These are phyloP conservation scores for Macrotyloma uniflorum DNA, from an alignment of 306 rosid species.

Conservation along the genomic window DNA sequence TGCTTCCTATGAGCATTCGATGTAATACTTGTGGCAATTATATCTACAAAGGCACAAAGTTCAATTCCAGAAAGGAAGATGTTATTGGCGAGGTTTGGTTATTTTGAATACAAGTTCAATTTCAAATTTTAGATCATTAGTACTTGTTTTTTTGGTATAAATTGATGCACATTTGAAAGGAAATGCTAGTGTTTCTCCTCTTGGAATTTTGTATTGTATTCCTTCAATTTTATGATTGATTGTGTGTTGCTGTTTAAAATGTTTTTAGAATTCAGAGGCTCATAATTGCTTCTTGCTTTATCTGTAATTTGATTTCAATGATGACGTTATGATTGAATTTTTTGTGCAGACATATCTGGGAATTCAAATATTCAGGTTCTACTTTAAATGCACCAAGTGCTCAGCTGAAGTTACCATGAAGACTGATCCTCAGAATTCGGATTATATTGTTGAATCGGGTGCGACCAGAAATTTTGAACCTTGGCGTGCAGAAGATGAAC, in stretches of 20 bases:
- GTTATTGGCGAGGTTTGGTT: constrained; percentile 50
- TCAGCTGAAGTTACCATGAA: constrained; percentile 87
- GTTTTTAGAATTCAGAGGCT: background rate
- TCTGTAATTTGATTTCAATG: constrained; percentile 27
- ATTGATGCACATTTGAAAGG: constrained; percentile 12
- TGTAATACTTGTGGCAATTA: constrained; percentile 80
- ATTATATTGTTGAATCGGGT: constrained; percentile 85
- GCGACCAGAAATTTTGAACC: constrained; percentile 64
- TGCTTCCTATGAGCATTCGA: constrained; percentile 98
- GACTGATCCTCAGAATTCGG: constrained; percentile 92
- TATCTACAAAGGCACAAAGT: constrained; percentile 57
- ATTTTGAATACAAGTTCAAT: background rate
- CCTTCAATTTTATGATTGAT: constrained; percentile 3
- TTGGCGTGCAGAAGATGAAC: constrained; percentile 91
- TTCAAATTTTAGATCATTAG: background rate
- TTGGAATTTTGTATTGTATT: constrained; percentile 19
- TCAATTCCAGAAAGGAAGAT: constrained; percentile 57
- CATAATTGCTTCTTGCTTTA: background rate
- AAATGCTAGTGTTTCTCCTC: constrained; percentile 49
- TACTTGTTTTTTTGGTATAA: background rate
- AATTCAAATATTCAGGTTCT: constrained; percentile 83
- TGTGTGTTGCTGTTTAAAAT: background rate
- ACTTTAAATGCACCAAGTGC: constrained; percentile 86
- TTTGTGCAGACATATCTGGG: constrained; percentile 79
- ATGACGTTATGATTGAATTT: background rate